Evolutionary conservation across 192 early-diverging fungal species (phyloP), one percentile per base, ranked within the genome.

Genomic region (Backusella psychrophila): DNA sequence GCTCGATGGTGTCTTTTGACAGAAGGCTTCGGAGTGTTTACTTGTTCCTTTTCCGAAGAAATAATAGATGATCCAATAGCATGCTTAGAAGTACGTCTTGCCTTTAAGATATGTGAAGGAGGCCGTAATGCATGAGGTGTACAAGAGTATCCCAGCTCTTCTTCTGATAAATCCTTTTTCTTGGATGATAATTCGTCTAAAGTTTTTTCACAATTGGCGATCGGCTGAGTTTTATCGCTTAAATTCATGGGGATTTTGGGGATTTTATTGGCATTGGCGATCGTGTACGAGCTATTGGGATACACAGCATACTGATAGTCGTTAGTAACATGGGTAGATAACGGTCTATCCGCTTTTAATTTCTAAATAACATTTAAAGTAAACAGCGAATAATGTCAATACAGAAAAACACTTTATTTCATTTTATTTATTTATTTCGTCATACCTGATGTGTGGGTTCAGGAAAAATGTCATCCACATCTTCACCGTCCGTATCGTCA

Each of bases 91-190:
- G 15, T 31, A 34, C 68, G 39, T 23, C 68, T 68, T 26, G 68
- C 26, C 26, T 70, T 76, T 11, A 56, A 11, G 0, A 76, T 26
- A 66, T 76, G 75, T 6, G 75, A 67, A 39, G 75, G 75, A 33
- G 75, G 75, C 3, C 75, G 46, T 6, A 76, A 42, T 8, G 68
- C 74, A 31, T 75, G 66, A 36, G 17, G 66, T n/a, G 15, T 68
- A 7, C 17, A 68, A 19, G 66, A 68, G 35, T 68, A 68, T 17
- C 1, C 41, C 23, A 46, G 26, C 17, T 34, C 44, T 29, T 72
- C 70, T 33, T 46, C 44, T 52, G 70, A 29, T 31, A 72, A 39
- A 46, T 29, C 29, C 31, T 46, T 39, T 17, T n/a, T 46, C 11
- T 42, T 39, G 39, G 38, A 31, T 12, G 35, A 68, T 36, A 33